Evolutionary conservation across 805 yeast genomes (phyloP).

Genomic region (Kazachstania africana): DNA sequence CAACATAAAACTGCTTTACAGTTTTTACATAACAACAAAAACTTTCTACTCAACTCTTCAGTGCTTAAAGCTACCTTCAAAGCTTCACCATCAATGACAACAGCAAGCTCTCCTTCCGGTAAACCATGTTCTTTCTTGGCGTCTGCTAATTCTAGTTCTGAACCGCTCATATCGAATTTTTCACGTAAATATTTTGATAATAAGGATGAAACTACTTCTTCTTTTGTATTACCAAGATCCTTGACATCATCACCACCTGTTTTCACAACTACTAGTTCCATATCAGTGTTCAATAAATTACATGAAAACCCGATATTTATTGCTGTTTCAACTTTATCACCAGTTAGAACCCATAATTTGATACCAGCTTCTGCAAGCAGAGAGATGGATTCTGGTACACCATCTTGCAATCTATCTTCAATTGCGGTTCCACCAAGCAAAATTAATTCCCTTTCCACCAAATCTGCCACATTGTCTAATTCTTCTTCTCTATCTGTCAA

Average conservation of each 20-base stretch:
- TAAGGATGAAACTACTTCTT: slow-evolving; percentile 33
- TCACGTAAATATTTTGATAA: slow-evolving; percentile 41
- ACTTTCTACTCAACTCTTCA: slow-evolving; percentile 39
- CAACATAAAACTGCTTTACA: slow-evolving; percentile 78
- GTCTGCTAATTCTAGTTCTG: slow-evolving; percentile 40
- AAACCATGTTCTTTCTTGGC: slow-evolving; percentile 52
- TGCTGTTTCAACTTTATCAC: slow-evolving; percentile 84
- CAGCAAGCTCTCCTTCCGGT: slow-evolving; percentile 59
- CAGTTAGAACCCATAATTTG: slow-evolving; percentile 78
- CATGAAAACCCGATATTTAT: slow-evolving; percentile 82
- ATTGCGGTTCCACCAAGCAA: slow-evolving; percentile 80
- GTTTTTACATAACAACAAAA: slow-evolving; percentile 61
- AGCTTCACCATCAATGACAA: slow-evolving; percentile 75
- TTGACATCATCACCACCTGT: slow-evolving; percentile 39
- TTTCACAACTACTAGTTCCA: slow-evolving; percentile 56
- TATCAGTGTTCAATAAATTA: slow-evolving; percentile 61
- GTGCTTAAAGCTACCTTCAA: slow-evolving; percentile 40
- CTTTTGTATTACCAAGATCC: slow-evolving; percentile 31
- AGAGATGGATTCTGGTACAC: slow-evolving; percentile 75
- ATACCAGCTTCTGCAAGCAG: slow-evolving; percentile 66
- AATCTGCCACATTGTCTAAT: slow-evolving; percentile 64
- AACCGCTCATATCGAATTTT: slow-evolving; percentile 51
- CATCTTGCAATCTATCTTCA: slow-evolving; percentile 77
- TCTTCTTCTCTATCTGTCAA: slow-evolving; percentile 53
- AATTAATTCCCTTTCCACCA: slow-evolving; percentile 53